Base-by-base conservation (phyloP, 1,284 basidiomycete species). In the Cutaneotrichosporon cavernicola region DNA sequence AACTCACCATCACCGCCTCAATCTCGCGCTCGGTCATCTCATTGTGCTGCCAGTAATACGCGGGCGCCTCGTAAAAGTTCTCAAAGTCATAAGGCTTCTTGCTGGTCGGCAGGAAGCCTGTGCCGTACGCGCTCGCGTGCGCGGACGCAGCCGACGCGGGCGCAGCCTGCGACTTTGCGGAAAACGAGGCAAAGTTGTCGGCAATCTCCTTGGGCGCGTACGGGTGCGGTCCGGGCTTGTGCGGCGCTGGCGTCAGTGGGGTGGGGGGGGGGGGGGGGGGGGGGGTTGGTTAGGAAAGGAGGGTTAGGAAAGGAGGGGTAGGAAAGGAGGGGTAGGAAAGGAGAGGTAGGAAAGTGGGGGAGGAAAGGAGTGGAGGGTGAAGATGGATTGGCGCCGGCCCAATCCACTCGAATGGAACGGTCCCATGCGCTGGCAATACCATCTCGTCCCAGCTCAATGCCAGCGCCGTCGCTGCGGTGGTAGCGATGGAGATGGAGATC, bases 51-150 rank as follows among this genome's bases (percentile, higher is more conserved):
- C 89, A 90, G 65, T 88, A 83, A 66, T 85, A 84, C 52, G 83
- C 74, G 0, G 92, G 92, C 13, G 89, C 90, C 69, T 93, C 85
- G 89, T 90, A 91, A 79, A 89, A 91, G 71, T 92, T 84, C 46
- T 81, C 80, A 80, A 84, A 87, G 66, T 85, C 81, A 47, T 76
- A 70, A 43, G 78, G 74, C 73, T 82, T 72, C 72, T 72, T 40
- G 66, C 71, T 31, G 67, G 70, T 18, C 36, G 66, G 56, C 60
- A 65, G 63, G 60, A 50, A 58, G 22, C 55, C 60, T 59, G 60
- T 59, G 11, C 38, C 40, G 36, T 70, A 72, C 3, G 72, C 73
- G 5, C 71, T 67, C 7, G 76, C 70, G n/a, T 62, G 56, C 10
- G 60, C 32, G 3, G 70, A 47, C 26, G 50, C 36, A 7, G 62